These are phyloP conservation scores for Fusarium foetens DNA, from an alignment of 2,329 filamentous ascomycete genomes.

Conservation along the genomic window DNA sequence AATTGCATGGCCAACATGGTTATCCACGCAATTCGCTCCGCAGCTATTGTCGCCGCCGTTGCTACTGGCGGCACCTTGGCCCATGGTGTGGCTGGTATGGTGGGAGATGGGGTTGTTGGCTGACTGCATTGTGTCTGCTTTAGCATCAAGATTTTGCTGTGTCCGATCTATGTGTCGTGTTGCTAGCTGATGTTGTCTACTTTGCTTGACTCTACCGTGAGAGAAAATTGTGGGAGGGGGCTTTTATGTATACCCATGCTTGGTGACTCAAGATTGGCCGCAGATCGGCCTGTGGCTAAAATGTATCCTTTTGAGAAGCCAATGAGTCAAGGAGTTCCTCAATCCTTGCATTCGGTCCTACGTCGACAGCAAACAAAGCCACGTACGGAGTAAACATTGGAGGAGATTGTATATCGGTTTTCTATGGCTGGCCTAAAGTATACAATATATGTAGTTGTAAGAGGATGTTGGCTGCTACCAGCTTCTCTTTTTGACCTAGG, in stretches of 20 bases:
- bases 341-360: neutral
- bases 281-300: neutral
- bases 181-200: neutral
- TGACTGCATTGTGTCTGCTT: constrained; percentile 34
- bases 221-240: neutral
- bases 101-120: constrained; percentile 42
- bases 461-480: neutral
- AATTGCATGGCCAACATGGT: constrained; percentile 38
- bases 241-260: neutral
- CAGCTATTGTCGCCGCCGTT: constrained; percentile 36
- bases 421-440: neutral
- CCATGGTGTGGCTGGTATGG: constrained; percentile 45
- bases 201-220: neutral
- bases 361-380: neutral
- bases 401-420: neutral
- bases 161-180: neutral
- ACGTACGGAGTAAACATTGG: neutral
- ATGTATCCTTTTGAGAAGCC: neutral
- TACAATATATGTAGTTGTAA: neutral
- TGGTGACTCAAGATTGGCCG: neutral
- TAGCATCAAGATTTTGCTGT: constrained; percentile 23
- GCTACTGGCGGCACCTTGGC: constrained; percentile 42
- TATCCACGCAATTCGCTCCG: constrained; percentile 31
- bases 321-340: neutral
- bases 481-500: neutral